Conservation (phyloP, 1,284 basidiomycete species). For the Cryptococcus hybrid region DNA sequence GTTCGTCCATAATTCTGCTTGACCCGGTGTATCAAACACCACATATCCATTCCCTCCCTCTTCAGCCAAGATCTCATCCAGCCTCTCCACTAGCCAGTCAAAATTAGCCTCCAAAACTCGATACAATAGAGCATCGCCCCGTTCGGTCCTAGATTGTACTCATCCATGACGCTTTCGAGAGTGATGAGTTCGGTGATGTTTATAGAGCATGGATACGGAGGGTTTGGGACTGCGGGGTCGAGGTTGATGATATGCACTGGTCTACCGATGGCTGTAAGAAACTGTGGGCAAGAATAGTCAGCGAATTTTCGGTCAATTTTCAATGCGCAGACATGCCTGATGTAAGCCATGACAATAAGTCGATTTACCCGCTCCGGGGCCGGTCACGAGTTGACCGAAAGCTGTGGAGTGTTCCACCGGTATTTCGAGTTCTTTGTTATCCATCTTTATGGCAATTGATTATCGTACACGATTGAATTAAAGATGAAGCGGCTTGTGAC, state of each 20-base stretch:
- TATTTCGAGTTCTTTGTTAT: not conserved
- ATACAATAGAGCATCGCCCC: conserved; percentile 97
- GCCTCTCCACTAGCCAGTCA: conserved; percentile 81
- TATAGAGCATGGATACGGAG: conserved; percentile 88
- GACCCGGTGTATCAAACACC: conserved; percentile 94
- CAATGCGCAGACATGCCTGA: conserved; percentile 53
- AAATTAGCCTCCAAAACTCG: conserved; percentile 96
- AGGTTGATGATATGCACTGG: conserved; percentile 91
- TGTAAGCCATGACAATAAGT: conserved; percentile 93
- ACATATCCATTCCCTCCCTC: conserved; percentile 62
- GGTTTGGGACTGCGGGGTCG: conserved; percentile 86
- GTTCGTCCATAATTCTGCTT: conserved; percentile 96
- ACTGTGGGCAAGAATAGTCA: conserved; percentile 43
- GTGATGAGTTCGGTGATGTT: conserved; percentile 85
- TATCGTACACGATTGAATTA: too few species aligned
- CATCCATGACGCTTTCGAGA: conserved; percentile 82
- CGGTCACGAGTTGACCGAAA: conserved; percentile 66
- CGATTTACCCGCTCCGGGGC: conserved; percentile 89
- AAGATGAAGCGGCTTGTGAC: too few species aligned
- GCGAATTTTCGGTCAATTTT: not conserved
- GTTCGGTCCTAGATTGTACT: conserved; percentile 87
- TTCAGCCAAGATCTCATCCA: conserved; percentile 58
- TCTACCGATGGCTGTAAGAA: conserved; percentile 79
- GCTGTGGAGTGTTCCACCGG: conserved; percentile 26
- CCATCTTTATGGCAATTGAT: not conserved